phyloP scores from a whole-genome alignment of 768 basidiomycete species.

The Suillus tomentosus region DNA sequence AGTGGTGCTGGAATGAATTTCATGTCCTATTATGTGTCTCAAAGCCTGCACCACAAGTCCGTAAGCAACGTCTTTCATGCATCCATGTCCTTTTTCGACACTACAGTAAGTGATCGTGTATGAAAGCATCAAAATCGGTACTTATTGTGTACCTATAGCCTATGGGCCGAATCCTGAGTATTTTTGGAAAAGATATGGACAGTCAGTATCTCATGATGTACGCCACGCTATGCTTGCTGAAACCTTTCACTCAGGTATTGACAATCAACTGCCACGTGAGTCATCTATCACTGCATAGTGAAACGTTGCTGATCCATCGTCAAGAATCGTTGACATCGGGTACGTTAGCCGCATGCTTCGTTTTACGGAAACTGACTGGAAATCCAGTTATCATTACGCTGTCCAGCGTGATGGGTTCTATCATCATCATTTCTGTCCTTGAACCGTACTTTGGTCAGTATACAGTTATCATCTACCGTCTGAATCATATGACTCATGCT shows the following conservation, averaged over 20 bases:
- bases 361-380: slow-evolving; percentile 2
- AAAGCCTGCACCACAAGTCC: slow-evolving; percentile 60
- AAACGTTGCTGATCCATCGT: background rate
- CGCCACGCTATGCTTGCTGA: background rate
- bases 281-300: background rate
- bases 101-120: slow-evolving; percentile 42
- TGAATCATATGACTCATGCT: background rate
- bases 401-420: slow-evolving; percentile 50
- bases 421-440: slow-evolving; percentile 57
- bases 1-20: slow-evolving; percentile 58
- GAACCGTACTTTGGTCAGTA: slow-evolving; percentile 63
- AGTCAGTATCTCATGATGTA: slow-evolving; percentile 35
- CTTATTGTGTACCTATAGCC: slow-evolving; percentile 38
- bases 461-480: background rate
- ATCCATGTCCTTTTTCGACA: slow-evolving; percentile 80
- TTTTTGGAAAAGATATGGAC: slow-evolving; percentile 70
- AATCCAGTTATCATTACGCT: slow-evolving; percentile 51
- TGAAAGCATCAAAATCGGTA: background rate
- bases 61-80: slow-evolving; percentile 63
- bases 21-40: slow-evolving; percentile 60
- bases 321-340: slow-evolving; percentile 59
- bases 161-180: slow-evolving; percentile 59
- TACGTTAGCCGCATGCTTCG: slow-evolving; percentile 21
- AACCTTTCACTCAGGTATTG: slow-evolving; percentile 29
- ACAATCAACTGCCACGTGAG: slow-evolving; percentile 59